Conservation (phyloP, 495 filamentous ascomycete species). For the Hypoxylon intermedium region DNA sequence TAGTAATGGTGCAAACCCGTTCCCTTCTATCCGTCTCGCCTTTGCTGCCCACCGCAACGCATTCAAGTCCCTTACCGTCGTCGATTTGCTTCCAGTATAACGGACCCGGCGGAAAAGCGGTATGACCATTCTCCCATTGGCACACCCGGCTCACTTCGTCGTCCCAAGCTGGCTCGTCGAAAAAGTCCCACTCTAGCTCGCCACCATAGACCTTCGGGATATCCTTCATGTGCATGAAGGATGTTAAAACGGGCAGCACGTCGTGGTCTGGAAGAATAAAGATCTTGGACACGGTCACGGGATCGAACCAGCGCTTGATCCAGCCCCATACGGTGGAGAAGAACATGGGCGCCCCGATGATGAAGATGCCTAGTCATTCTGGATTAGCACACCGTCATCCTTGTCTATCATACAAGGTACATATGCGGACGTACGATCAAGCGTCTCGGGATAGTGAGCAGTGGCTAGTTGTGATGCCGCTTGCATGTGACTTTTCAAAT, state of each 20-base stretch:
- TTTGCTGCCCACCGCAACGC: constrained; percentile 53
- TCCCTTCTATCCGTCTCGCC: constrained; percentile 46
- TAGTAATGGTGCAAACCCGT: constrained; percentile 54
- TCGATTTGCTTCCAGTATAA: constrained; percentile 56
- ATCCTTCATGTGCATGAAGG: constrained; percentile 79
- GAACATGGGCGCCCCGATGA: constrained; percentile 88
- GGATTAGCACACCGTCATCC: constrained; percentile 11
- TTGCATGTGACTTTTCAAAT: constrained; percentile 89
- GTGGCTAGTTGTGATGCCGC: constrained; percentile 85
- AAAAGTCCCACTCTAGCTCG: constrained; percentile 79
- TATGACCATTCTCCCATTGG: constrained; percentile 54
- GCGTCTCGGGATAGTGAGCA: constrained; percentile 88
- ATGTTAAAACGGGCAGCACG: constrained; percentile 73
- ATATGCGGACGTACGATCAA: constrained; percentile 67
- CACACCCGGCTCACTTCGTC: constrained; percentile 50
- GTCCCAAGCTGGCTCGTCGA: constrained; percentile 68
- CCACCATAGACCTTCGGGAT: constrained; percentile 88
- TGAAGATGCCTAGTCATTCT: constrained; percentile 50
- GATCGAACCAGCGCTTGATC: constrained; percentile 97
- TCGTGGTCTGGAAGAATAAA: constrained; percentile 78
- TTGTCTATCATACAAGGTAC: not conserved
- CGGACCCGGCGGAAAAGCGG: constrained; percentile 57
- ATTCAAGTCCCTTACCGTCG: constrained; percentile 50
- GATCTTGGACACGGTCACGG: constrained; percentile 90
- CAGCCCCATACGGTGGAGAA: constrained; percentile 94